phyloP scores from a whole-genome alignment of 176 grass and related monocot genomes.

The Thalia dealbata region DNA sequence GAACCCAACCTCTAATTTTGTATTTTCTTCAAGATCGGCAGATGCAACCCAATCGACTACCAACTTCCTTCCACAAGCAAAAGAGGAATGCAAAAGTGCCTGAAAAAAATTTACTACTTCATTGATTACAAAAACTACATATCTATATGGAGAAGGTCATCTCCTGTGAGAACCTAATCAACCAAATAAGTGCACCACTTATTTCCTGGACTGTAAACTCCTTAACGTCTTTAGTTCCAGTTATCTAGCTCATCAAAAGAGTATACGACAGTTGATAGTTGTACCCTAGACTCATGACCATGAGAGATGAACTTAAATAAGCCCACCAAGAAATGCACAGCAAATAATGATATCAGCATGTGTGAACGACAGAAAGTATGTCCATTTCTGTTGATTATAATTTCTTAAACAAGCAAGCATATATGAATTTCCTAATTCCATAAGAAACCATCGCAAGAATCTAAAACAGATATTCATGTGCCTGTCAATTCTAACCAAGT shows the following conservation, averaged over 20 bases:
- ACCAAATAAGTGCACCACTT: neutral
- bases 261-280: neutral
- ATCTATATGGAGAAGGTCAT: neutral
- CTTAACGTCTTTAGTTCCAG: too few species aligned
- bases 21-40: slow-evolving; percentile 35
- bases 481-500: neutral
- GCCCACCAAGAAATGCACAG: too few species aligned
- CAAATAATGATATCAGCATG: too few species aligned
- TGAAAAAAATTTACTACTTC: slow-evolving; percentile 9
- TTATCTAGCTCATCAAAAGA: too few species aligned
- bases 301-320: too few species aligned
- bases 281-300: too few species aligned
- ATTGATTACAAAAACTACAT: slow-evolving; percentile 4
- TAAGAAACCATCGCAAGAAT: too few species aligned
- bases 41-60: slow-evolving; percentile 31
- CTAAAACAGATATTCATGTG: too few species aligned
- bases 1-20: slow-evolving; percentile 57
- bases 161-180: neutral
- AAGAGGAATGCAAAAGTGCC: slow-evolving; percentile 42
- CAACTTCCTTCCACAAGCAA: slow-evolving; percentile 42
- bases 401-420: too few species aligned
- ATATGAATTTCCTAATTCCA: too few species aligned
- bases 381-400: too few species aligned
- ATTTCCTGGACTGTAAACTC: neutral
- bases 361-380: too few species aligned